phyloP scores from a whole-genome alignment of 1,139 yeast species.

The Geotrichum macrosporum region DNA sequence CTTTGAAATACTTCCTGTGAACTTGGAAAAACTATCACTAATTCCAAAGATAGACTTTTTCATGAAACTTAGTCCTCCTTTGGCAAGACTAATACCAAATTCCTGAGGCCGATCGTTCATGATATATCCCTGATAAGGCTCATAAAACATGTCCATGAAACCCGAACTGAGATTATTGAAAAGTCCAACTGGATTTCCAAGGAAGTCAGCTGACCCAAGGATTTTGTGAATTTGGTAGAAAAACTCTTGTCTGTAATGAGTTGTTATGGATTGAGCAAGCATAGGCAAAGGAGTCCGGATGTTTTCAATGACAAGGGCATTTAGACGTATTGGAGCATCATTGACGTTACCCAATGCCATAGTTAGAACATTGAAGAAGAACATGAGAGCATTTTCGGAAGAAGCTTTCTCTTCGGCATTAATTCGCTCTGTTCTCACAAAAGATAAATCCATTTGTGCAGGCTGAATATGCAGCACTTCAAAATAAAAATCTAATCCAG shows the following conservation, averaged over 20 bases:
- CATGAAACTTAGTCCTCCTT: slow-evolving; percentile 90
- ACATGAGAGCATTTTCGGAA: slow-evolving; percentile 51
- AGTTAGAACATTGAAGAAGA: slow-evolving; percentile 78
- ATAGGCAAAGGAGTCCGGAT: slow-evolving; percentile 80
- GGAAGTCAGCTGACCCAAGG: slow-evolving; percentile 90
- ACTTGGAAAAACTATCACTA: slow-evolving; percentile 86
- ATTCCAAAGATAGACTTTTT: slow-evolving; percentile 94
- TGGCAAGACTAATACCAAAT: slow-evolving; percentile 89
- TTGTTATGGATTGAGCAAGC: slow-evolving; percentile 62
- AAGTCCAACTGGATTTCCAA: slow-evolving; percentile 96
- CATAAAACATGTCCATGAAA: slow-evolving; percentile 92
- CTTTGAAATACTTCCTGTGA: slow-evolving; percentile 92
- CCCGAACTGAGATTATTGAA: slow-evolving; percentile 93
- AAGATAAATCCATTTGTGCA: slow-evolving; percentile 78
- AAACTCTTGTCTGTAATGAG: slow-evolving; percentile 91
- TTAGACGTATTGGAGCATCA: slow-evolving; percentile 90
- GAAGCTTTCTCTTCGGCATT: slow-evolving; percentile 58
- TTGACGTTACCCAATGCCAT: slow-evolving; percentile 97
- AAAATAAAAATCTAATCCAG: slow-evolving; percentile 75
- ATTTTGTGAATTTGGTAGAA: slow-evolving; percentile 89
- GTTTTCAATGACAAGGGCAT: slow-evolving; percentile 83
- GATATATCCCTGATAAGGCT: slow-evolving; percentile 93
- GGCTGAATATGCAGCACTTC: slow-evolving; percentile 94
- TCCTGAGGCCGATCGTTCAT: slow-evolving; percentile 95
- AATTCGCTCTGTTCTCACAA: slow-evolving; percentile 82